Base-by-base conservation (phyloP, 2,329 filamentous ascomycete species). In the Macroventuria anomochaeta region DNA sequence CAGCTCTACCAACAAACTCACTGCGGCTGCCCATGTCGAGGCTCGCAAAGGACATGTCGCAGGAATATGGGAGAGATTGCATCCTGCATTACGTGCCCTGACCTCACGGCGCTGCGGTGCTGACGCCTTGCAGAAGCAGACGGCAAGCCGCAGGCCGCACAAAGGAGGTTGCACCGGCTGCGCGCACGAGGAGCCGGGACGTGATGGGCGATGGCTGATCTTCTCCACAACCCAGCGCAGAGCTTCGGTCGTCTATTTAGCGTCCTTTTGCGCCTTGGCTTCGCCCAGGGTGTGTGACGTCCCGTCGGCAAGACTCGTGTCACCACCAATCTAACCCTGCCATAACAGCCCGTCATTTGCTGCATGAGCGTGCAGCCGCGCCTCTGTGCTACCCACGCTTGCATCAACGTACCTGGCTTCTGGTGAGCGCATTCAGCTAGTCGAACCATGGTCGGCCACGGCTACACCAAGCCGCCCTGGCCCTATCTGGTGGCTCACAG, bases 161-260 rank as follows among this genome's bases (percentile, higher is more conserved):
- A 54, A 46, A 28, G 43, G 33, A 48, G 46, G 53, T 56, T 39
- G 47, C 47, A 47, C 47, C 42, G 42, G 47, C 31, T 43, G 53
- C 42, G 48, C 42, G 53, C 47, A 53, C 47, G 47, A 52, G 53
- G 53, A 33, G 53, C 40, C 51, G 56, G 40, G 58, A 42, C 34
- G 41, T 58, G 61, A 61, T 63, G 53, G 28, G 54, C 57, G 53
- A 59, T 57, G 57, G 60, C 55, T 59, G 58, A 62, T 61, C 63
- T 55, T 59, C 64, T 62, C 65, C 65, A 64, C 60, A 60, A 56
- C 31, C 42, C 44, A 57, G 50, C 46, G 55, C 63, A 70, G 71
- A 67, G 68, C 69, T 71, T 65, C 68, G 64, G 65, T 64, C 60
- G 64, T 63, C 58, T 61, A 57, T 61, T 65, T 69, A 68, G 67